phyloP scores from a whole-genome alignment of 305 asterid species.

The Salvia sclarea region DNA sequence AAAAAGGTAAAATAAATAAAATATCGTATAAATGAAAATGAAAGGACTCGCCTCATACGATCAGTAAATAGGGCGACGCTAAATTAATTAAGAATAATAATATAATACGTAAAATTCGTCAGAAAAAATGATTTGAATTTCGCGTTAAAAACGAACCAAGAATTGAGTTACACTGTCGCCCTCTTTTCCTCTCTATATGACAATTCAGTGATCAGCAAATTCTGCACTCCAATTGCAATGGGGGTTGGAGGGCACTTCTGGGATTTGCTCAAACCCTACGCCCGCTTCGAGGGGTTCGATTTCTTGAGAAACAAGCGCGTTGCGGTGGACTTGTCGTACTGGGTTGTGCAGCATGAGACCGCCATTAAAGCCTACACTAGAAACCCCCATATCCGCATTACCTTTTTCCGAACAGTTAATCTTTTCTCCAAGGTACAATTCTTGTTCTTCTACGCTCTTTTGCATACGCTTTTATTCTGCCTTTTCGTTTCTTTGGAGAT shows the following conservation, averaged over 20 bases:
- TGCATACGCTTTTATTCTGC: background rate
- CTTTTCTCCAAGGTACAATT: slow-evolving; percentile 80
- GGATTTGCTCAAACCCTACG: slow-evolving; percentile 91
- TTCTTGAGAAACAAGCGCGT: slow-evolving; percentile 94
- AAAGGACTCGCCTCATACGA: too few relatives aligned
- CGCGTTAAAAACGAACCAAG: background rate
- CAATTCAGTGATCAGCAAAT: slow-evolving; percentile 24
- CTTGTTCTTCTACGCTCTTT: background rate
- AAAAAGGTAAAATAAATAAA: too few relatives aligned
- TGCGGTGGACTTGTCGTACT: slow-evolving; percentile 91
- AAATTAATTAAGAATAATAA: too few relatives aligned
- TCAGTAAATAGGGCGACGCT: too few relatives aligned
- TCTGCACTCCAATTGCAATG: slow-evolving; percentile 40
- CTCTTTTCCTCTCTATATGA: background rate
- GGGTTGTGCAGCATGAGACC: slow-evolving; percentile 93
- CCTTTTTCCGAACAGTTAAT: slow-evolving; percentile 78
- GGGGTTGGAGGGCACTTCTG: slow-evolving; percentile 94
- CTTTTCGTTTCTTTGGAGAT: background rate
- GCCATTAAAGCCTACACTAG: slow-evolving; percentile 72
- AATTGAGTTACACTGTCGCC: background rate
- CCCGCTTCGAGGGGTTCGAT: slow-evolving; percentile 66
- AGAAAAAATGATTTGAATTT: background rate
- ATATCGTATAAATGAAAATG: too few relatives aligned
- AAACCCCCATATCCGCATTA: slow-evolving; percentile 80
- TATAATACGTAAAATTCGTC: too few relatives aligned